Evolutionary conservation across 2,329 filamentous ascomycete species (phyloP).

Genomic region (Talaromyces sp.): DNA sequence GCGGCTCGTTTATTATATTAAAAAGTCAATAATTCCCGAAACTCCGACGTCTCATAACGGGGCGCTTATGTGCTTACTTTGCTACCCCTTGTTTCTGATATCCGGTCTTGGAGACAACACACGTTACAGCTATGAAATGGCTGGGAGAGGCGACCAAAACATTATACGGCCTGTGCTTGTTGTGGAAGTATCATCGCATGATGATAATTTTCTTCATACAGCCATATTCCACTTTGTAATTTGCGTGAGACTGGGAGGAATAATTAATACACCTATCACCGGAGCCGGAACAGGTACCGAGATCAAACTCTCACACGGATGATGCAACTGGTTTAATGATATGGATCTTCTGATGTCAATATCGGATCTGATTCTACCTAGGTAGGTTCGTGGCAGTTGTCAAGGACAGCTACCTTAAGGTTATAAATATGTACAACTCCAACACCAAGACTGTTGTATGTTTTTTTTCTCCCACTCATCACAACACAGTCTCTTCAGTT

Average conservation of each 20-base stretch:
- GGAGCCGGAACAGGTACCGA: background rate
- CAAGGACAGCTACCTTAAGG: background rate
- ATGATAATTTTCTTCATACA: background rate
- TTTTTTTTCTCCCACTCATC: background rate
- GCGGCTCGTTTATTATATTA: background rate
- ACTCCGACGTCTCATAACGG: background rate
- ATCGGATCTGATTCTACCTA: no score
- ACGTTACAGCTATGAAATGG: conserved; percentile 1
- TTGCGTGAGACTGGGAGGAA: conserved; percentile 1
- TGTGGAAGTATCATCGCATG: background rate
- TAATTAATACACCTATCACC: background rate
- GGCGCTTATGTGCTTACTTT: background rate
- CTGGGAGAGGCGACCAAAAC: background rate
- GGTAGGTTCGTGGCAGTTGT: no score
- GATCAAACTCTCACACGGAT: background rate
- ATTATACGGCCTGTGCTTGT: background rate
- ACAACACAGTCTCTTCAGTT: conserved; percentile 3
- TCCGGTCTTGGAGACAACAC: background rate
- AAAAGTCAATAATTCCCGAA: background rate
- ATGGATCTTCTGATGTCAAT: background rate
- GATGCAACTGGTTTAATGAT: background rate
- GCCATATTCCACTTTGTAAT: background rate
- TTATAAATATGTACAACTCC: conserved; percentile 1
- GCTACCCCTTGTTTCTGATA: conserved; percentile 6
- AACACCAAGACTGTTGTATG: background rate